A percentile compares a stretch with the other conserved stretches of the same genome.
Evolutionary conservation across 176 grass and related monocot species (phyloP).

Genomic region (Triticum turgidum): DNA sequence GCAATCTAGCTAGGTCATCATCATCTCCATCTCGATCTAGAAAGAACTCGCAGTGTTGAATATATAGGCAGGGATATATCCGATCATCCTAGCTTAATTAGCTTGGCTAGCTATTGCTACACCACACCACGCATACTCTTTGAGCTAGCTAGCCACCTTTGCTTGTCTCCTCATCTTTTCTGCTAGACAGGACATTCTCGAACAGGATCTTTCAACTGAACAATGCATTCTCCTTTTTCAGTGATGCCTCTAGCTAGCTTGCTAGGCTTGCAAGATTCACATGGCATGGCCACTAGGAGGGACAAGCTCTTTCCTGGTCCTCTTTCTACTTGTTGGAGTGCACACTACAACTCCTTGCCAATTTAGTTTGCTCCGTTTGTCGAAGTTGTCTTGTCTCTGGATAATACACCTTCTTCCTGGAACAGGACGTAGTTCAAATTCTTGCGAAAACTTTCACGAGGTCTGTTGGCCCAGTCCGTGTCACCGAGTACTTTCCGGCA

Average conservation of each 20-base stretch:
- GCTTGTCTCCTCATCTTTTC: background rate
- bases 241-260: background rate
- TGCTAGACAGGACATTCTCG: background rate
- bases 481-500: no score
- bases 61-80: background rate
- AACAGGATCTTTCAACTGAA: background rate
- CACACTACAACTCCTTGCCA: background rate
- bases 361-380: background rate
- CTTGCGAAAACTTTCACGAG: background rate
- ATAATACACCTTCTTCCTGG: background rate
- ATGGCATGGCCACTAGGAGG: background rate
- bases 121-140: background rate
- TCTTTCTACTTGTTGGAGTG: background rate
- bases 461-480: no score
- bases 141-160: constrained; percentile 12
- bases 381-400: background rate
- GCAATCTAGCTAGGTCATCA: background rate
- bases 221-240: background rate
- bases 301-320: background rate
- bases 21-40: background rate
- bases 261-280: background rate
- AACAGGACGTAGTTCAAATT: background rate
- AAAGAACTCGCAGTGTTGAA: background rate
- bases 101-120: background rate
- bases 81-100: background rate